Percentiles rank a stretch among this genome's conserved stretches.
phyloP scores from a whole-genome alignment of 2,329 filamentous ascomycete genomes.

The Penicillium sp. region DNA sequence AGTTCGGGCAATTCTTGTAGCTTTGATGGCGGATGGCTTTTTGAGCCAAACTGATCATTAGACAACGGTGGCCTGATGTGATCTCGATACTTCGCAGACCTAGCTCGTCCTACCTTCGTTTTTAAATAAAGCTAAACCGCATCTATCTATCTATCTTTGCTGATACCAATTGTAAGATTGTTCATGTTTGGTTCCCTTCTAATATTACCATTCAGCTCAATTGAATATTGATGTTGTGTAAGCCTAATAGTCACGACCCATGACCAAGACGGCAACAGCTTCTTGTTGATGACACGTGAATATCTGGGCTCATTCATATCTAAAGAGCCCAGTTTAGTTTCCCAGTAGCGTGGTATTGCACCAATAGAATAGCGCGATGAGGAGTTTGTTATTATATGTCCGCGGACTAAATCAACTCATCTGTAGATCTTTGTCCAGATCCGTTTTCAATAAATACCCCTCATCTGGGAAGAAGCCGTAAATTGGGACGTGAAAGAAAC shows the following conservation, averaged over 20 bases:
- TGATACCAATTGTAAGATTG: background rate
- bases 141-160: background rate
- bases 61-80: background rate
- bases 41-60: background rate
- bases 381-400: background rate
- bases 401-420: background rate
- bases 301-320: background rate
- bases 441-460: background rate
- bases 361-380: background rate
- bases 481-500: background rate
- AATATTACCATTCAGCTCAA: background rate
- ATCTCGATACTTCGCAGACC: background rate
- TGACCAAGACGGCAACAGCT: background rate
- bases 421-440: background rate
- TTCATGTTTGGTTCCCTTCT: background rate
- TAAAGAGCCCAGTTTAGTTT: background rate
- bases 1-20: background rate
- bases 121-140: background rate
- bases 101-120: background rate
- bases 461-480: background rate
- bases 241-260: background rate
- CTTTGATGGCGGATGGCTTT: background rate
- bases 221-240: background rate
- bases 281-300: background rate
- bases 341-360: background rate